Conservation (phyloP, 1,284 basidiomycete species). For the Baeospora myosura region DNA sequence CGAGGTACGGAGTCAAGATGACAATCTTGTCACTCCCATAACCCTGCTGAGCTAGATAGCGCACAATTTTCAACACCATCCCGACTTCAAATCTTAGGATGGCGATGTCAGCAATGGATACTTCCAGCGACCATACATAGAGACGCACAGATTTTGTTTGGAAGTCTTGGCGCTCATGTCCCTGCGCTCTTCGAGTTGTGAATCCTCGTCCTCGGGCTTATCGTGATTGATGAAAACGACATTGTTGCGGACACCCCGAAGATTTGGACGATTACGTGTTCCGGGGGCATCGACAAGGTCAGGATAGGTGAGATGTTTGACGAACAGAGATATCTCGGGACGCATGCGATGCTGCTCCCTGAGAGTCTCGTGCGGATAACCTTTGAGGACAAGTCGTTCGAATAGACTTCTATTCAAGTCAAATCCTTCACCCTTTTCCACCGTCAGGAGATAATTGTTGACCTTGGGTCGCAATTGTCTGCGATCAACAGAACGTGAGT, state of each 20-base stretch:
- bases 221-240: slow-evolving; percentile 54
- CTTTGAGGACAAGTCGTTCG: slow-evolving; percentile 55
- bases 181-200: slow-evolving; percentile 30
- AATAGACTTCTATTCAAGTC: slow-evolving; percentile 61
- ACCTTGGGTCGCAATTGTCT: slow-evolving; percentile 68
- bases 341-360: slow-evolving; percentile 59
- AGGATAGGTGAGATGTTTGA: slow-evolving; percentile 56
- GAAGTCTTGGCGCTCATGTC: slow-evolving; percentile 45
- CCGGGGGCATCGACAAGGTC: slow-evolving; percentile 47
- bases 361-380: slow-evolving; percentile 54
- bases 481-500: background rate
- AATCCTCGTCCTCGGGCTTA: slow-evolving; percentile 45
- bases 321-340: slow-evolving; percentile 55
- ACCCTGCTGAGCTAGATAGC: slow-evolving; percentile 60
- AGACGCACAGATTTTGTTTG: slow-evolving; percentile 40
- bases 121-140: background rate
- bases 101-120: no score
- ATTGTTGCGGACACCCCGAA: slow-evolving; percentile 49
- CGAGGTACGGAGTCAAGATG: slow-evolving; percentile 60
- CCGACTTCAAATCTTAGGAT: slow-evolving; percentile 35
- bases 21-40: slow-evolving; percentile 54
- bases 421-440: slow-evolving; percentile 57
- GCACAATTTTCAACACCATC: slow-evolving; percentile 59
- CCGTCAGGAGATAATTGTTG: slow-evolving; percentile 51
- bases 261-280: slow-evolving; percentile 40